Conservation (phyloP, 2,329 filamentous ascomycete species). For the Polychaeton citri region DNA sequence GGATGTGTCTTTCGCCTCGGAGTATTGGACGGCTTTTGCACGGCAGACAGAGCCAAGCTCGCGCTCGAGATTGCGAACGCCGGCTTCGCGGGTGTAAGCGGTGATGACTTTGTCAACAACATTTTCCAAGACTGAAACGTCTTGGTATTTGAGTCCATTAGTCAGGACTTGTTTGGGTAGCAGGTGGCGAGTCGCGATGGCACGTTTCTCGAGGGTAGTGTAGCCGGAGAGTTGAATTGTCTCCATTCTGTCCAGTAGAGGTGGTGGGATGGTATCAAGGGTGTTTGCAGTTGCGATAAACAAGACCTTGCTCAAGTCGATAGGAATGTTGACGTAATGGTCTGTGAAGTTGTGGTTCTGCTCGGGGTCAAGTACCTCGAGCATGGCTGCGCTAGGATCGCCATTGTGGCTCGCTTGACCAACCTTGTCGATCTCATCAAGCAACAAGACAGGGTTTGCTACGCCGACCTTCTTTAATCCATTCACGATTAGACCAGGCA, state of each 20-base stretch:
- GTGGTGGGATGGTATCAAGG: constrained; percentile 87
- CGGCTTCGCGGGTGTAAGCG: constrained; percentile 89
- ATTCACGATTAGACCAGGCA: constrained; percentile 90
- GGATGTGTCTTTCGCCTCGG: constrained; percentile 70
- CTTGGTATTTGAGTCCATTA: constrained; percentile 67
- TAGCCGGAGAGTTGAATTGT: constrained; percentile 88
- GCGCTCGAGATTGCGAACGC: constrained; percentile 88
- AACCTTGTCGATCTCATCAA: constrained; percentile 97
- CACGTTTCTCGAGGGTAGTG: constrained; percentile 90
- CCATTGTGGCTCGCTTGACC: constrained; percentile 84
- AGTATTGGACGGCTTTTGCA: constrained; percentile 87
- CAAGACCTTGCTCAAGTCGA: constrained; percentile 89
- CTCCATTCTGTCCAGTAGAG: constrained; percentile 92
- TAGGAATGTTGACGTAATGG: constrained; percentile 90
- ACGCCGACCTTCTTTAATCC: constrained; percentile 92
- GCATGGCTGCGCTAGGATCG: constrained; percentile 92
- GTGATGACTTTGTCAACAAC: constrained; percentile 94
- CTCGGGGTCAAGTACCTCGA: constrained; percentile 93
- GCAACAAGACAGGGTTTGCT: constrained; percentile 83
- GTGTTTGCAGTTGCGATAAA: constrained; percentile 97
- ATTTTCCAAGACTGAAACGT: constrained; percentile 65
- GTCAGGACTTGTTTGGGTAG: constrained; percentile 88
- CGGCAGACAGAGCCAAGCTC: constrained; percentile 92
- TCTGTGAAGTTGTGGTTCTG: constrained; percentile 93
- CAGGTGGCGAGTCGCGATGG: constrained; percentile 87